A percentile compares a stretch with the other conserved stretches of the same genome.
Evolutionary conservation across 176 grass and related monocot genomes (phyloP).

Genomic region (Puccinellia tenuiflora): DNA sequence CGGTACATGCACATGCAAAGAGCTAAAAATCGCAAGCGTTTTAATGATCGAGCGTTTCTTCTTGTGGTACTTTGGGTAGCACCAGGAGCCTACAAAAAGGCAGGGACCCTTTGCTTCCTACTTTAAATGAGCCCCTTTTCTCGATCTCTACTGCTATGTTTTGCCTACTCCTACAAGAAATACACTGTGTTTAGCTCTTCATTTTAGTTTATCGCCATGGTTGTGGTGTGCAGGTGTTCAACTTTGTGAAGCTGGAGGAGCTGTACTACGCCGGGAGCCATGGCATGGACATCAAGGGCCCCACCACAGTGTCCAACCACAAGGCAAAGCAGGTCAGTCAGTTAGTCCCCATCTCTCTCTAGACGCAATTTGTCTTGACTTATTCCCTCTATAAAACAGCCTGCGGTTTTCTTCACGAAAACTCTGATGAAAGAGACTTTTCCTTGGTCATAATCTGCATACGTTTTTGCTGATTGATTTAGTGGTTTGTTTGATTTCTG

Average conservation of each 20-base stretch:
- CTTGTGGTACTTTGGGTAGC: not conserved
- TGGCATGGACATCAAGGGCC: constrained; percentile 74
- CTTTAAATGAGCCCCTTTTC: not conserved
- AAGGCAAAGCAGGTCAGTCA: constrained; percentile 45
- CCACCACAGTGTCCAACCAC: constrained; percentile 31
- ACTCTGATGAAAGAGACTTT: not conserved
- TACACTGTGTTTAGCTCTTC: not conserved
- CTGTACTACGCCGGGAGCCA: constrained; percentile 85
- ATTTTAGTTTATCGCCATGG: not conserved
- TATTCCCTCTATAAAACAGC: not conserved
- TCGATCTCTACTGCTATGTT: not conserved
- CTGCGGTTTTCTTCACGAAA: not conserved
- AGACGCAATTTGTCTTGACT: not conserved
- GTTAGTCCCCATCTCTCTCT: not conserved
- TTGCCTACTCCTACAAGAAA: not conserved
- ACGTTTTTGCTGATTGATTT: not conserved
- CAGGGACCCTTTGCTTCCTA: not conserved
- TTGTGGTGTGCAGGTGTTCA: constrained; percentile 30
- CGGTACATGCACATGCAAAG: not conserved
- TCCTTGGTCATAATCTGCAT: not conserved
- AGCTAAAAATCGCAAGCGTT: not conserved
- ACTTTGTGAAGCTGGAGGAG: constrained; percentile 51
- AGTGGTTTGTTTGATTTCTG: not conserved
- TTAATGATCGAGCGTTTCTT: not conserved
- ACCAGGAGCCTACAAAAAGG: not conserved